Conservation (phyloP, 2,329 filamentous ascomycete species). For the Sarocladium strictum region DNA sequence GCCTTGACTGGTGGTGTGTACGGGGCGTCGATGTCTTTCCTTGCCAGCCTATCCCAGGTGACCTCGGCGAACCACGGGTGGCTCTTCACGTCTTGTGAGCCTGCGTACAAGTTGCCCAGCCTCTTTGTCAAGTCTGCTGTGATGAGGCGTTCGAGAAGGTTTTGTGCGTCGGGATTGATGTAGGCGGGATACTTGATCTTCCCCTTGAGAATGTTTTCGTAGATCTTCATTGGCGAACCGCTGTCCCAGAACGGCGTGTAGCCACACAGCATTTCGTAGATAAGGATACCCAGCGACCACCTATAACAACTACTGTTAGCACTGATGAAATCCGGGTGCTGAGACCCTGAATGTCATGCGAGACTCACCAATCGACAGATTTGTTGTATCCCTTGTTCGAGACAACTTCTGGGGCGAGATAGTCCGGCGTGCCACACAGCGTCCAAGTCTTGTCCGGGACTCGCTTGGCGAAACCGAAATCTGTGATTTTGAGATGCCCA, state of each 20-base stretch:
- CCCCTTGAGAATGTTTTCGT: slow-evolving; percentile 96
- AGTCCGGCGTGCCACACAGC: slow-evolving; percentile 93
- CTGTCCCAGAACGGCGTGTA: slow-evolving; percentile 99
- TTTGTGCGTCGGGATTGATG: slow-evolving; percentile 88
- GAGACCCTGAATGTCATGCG: background rate
- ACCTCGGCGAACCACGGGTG: slow-evolving; percentile 97
- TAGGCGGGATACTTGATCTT: slow-evolving; percentile 96
- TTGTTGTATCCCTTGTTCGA: slow-evolving; percentile 99
- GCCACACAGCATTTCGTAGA: slow-evolving; percentile 99
- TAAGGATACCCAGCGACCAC: slow-evolving; percentile 97
- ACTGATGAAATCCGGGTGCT: background rate
- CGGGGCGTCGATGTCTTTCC: slow-evolving; percentile 96
- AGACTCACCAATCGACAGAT: slow-evolving; percentile 91
- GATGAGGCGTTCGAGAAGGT: slow-evolving; percentile 87
- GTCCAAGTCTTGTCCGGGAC: slow-evolving; percentile 99
- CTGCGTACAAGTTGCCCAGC: slow-evolving; percentile 87
- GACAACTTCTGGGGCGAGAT: slow-evolving; percentile 96
- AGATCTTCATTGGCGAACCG: slow-evolving; percentile 97
- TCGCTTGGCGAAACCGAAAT: slow-evolving; percentile 97
- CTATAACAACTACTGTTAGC: slow-evolving; percentile 37
- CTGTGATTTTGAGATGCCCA: slow-evolving; percentile 92
- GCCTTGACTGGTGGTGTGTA: slow-evolving; percentile 95
- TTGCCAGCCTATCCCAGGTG: slow-evolving; percentile 88
- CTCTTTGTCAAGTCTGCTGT: slow-evolving; percentile 93
- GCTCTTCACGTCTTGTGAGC: slow-evolving; percentile 86